Percentiles rank a stretch among this genome's conserved stretches.
phyloP scores from a whole-genome alignment of 2,329 filamentous ascomycete species.

The Ceratocystis diversiconidia region DNA sequence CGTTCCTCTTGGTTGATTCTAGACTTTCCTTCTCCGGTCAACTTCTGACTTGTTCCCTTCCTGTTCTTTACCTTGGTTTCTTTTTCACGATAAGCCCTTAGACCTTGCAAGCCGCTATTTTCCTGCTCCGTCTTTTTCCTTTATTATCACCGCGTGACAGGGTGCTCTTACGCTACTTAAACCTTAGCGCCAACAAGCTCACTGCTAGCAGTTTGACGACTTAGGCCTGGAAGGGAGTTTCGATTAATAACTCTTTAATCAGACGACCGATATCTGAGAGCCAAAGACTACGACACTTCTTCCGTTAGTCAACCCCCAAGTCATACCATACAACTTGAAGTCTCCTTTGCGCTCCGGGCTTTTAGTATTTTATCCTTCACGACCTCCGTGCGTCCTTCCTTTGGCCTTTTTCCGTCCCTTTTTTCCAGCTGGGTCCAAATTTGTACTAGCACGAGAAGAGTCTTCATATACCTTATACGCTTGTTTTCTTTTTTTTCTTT shows the following conservation, averaged over 20 bases:
- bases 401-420: not conserved
- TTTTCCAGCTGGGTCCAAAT: conserved; percentile 17
- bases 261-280: not conserved
- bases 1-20: not conserved
- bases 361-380: conserved; percentile 1
- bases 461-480: not conserved
- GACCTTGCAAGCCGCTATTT: not conserved
- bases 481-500: not conserved
- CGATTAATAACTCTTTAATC: not conserved
- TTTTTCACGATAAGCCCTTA: not conserved
- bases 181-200: conserved; percentile 5
- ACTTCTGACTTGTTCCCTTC: not conserved
- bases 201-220: not conserved
- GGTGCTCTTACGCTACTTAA: not conserved
- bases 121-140: conserved; percentile 2
- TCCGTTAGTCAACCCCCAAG: too few species aligned
- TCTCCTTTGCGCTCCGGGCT: not conserved
- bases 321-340: not conserved
- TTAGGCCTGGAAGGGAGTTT: not conserved
- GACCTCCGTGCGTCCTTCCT: not conserved
- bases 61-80: not conserved
- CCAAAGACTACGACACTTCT: too few species aligned
- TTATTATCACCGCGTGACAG: conserved; percentile 6
- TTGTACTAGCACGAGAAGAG: not conserved
- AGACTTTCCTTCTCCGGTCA: not conserved